Evolutionary conservation across 192 early-diverging fungal genomes (phyloP).

Genomic region (Coemansia pectinata): DNA sequence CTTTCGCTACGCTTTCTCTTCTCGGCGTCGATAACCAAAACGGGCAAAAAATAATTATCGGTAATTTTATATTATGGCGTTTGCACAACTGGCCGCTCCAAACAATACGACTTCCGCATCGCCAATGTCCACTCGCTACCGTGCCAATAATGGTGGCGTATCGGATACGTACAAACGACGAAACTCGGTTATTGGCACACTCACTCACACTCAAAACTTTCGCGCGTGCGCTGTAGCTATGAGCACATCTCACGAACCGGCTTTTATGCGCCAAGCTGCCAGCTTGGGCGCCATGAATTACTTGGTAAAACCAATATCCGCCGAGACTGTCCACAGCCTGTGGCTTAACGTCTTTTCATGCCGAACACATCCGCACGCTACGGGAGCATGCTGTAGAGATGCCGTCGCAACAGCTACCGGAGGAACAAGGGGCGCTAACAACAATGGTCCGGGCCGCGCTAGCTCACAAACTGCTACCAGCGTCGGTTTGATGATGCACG

Average conservation of each 20-base stretch:
- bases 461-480: constrained; percentile 13
- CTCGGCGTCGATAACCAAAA: not conserved
- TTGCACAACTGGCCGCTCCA: constrained; percentile 23
- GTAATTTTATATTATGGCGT: constrained; percentile 23
- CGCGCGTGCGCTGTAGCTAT: constrained; percentile 41
- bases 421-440: not conserved
- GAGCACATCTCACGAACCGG: constrained; percentile 50
- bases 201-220: constrained; percentile 1
- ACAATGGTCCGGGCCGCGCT: not conserved
- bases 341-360: constrained; percentile 57
- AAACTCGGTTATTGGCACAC: constrained; percentile 36
- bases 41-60: constrained; percentile 4
- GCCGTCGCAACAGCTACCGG: constrained; percentile 11
- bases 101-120: constrained; percentile 9
- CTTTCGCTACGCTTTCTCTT: not conserved
- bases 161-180: constrained; percentile 31
- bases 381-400: not conserved
- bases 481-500: not conserved
- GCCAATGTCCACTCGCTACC: constrained; percentile 9
- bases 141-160: not conserved
- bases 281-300: constrained; percentile 55
- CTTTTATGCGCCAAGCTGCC: constrained; percentile 54
- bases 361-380: constrained; percentile 34
- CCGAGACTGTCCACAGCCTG: constrained; percentile 51
- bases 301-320: constrained; percentile 57